Evolutionary conservation across 2,329 filamentous ascomycete species (phyloP), one percentile per base, ranked within the genome.

Genomic region (Talaromyces sp.): DNA sequence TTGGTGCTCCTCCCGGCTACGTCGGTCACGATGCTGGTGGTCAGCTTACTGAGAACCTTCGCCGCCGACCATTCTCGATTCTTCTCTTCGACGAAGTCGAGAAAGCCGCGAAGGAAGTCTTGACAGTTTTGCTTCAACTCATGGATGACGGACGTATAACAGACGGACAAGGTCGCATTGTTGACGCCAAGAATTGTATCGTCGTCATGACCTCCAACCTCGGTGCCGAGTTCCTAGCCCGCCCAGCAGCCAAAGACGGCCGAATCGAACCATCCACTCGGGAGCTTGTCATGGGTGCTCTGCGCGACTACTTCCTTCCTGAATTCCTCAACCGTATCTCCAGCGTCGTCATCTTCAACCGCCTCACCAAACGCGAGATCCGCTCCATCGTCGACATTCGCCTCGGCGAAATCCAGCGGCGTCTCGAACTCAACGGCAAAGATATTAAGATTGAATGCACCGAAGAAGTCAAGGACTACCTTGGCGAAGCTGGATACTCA

Each of bases 71-170:
- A 0, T 99, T 99, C 86, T 98, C 95, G 0, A 99, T 99, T 74
- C 84, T 99, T 2, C 87, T 99, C 9, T 99, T 99, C 72, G 95
- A 99, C 72, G 95, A 99, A 79, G 92, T 98, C 17, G 95, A 99
- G 81, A 99, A 99, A 84, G 94, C 95, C 1, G 95, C 95, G 68
- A 99, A 99, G 82, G 95, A 99, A 81, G 88, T 99, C 1, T 84
- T 99, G 50, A 99, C 95, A 0, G 95, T 99, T 17, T 87, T 99
- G 43, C 87, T 99, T n/a, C 95, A 99, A 79, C 92, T 99, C 74
- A 98, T 99, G 93, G 95, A 99, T 73, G 95, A 99, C 74, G 95
- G 95, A 35, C 93, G 95, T 73, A 98, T 99, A 79, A 99, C 95
- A 15, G 95, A 99, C 75, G 95, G 95, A 57, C 96, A 98, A 86